A percentile compares a stretch with the other conserved stretches of the same genome.
These are phyloP conservation scores for Hygrophila difformis DNA, from an alignment of 257 asterid species.

Conservation along the genomic window DNA sequence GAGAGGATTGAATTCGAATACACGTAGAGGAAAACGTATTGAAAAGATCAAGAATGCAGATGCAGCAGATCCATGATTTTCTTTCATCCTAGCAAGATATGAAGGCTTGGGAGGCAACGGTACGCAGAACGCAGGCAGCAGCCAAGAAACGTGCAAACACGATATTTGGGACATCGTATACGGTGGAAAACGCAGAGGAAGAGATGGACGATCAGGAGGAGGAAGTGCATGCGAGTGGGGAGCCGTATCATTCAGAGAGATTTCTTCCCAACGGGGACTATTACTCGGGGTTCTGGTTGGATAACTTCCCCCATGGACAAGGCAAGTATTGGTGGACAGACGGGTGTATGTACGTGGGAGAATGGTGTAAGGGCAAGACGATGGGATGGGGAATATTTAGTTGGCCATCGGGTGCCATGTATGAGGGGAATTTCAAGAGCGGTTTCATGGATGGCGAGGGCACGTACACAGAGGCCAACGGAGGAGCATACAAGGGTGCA, in stretches of 20 bases:
- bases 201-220: constrained; percentile 33
- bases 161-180: constrained; percentile 49
- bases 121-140: constrained; percentile 75
- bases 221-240: constrained; percentile 42
- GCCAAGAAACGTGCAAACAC: constrained; percentile 86
- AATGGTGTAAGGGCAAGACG: constrained; percentile 72
- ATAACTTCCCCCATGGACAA: constrained; percentile 68
- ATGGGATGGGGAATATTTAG: constrained; percentile 71
- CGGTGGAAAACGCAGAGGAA: constrained; percentile 31
- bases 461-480: constrained; percentile 50
- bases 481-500: constrained; percentile 51
- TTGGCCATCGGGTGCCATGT: constrained; percentile 86
- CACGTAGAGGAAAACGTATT: neutral
- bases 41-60: constrained; percentile 11
- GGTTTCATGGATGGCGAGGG: constrained; percentile 99
- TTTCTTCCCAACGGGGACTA: constrained; percentile 84
- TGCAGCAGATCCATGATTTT: constrained; percentile 4
- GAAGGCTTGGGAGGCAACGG: constrained; percentile 99
- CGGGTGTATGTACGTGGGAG: constrained; percentile 86
- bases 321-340: constrained; percentile 96
- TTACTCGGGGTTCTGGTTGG: constrained; percentile 71
- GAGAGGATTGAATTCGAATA: constrained; percentile 1
- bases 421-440: constrained; percentile 76
- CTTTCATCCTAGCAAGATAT: constrained; percentile 19
- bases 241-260: constrained; percentile 59